phyloP scores from a whole-genome alignment of 768 basidiomycete genomes.

The Suillus sp. region DNA sequence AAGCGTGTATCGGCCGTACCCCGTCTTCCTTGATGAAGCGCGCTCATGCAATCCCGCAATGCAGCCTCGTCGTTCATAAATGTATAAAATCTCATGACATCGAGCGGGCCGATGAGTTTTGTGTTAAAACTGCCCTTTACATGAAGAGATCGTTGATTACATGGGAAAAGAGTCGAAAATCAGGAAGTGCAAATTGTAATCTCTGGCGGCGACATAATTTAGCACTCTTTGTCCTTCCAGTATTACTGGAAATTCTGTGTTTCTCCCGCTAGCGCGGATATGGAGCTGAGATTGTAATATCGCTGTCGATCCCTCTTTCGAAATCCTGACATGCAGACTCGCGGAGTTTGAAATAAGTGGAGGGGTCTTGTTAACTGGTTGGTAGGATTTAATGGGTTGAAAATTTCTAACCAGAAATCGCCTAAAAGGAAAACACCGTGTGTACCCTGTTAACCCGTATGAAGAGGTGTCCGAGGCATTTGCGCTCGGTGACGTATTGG shows the following conservation, averaged over 20 bases:
- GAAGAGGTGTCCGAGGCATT: conserved; percentile 6
- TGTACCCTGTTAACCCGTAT: background rate
- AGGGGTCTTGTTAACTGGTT: too few species aligned
- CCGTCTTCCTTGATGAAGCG: background rate
- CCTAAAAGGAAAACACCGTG: background rate
- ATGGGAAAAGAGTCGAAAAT: too few species aligned
- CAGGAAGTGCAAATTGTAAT: too few species aligned
- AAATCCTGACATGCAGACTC: too few species aligned
- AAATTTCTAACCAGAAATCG: background rate
- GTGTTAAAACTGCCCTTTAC: too few species aligned
- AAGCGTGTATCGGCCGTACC: background rate
- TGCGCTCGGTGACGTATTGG: background rate
- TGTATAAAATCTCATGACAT: background rate
- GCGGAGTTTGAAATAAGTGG: background rate
- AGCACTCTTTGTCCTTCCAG: too few species aligned
- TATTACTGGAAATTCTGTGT: too few species aligned
- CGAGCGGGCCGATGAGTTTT: background rate
- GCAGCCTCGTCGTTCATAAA: background rate
- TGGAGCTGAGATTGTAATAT: background rate
- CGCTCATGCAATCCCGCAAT: background rate
- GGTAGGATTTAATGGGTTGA: too few species aligned
- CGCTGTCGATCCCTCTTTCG: too few species aligned
- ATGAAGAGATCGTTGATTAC: too few species aligned
- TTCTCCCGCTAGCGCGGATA: background rate
- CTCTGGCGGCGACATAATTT: too few species aligned